phyloP scores from a whole-genome alignment of 164 flowering plant species.

The Stephania cephalantha region DNA sequence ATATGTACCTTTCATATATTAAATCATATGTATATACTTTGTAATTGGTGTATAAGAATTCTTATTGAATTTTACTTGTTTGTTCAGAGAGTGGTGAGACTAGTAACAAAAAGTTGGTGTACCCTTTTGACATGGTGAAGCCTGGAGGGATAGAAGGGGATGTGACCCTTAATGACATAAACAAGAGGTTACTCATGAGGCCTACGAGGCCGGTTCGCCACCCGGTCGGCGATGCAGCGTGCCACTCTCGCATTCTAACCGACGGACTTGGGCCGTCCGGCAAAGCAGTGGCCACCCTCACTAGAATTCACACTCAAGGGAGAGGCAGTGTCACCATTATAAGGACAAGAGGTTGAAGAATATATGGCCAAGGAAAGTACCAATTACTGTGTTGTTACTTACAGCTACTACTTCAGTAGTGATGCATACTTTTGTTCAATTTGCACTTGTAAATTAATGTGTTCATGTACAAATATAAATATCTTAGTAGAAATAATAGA shows the following conservation, averaged over 20 bases:
- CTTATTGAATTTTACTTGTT: too few relatives aligned
- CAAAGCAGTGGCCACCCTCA: slow-evolving; percentile 34
- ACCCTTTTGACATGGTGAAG: slow-evolving; percentile 38
- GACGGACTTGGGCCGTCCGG: slow-evolving; percentile 27
- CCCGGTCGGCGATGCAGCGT: slow-evolving; percentile 33
- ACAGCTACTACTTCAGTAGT: not conserved
- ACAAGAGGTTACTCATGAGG: slow-evolving; percentile 30
- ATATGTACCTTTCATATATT: not conserved
- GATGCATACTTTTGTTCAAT: not conserved
- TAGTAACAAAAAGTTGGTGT: slow-evolving; percentile 17
- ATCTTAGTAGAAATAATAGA: not conserved
- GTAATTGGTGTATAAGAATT: not conserved
- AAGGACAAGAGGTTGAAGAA: slow-evolving; percentile 30
- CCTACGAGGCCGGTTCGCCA: slow-evolving; percentile 31
- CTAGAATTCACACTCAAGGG: slow-evolving; percentile 34
- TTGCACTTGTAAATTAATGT: not conserved
- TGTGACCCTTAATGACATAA: slow-evolving; percentile 35
- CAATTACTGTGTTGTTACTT: not conserved
- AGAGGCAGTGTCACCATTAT: slow-evolving; percentile 39
- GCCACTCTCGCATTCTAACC: slow-evolving; percentile 14
- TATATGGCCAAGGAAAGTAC: not conserved
- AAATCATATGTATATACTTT: not conserved
- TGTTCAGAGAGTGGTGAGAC: not conserved
- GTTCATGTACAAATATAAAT: not conserved
- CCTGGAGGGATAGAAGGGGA: slow-evolving; percentile 34